Base-by-base conservation (phyloP, 164 flowering plant species). In the Tetrastigma voinierianum region DNA sequence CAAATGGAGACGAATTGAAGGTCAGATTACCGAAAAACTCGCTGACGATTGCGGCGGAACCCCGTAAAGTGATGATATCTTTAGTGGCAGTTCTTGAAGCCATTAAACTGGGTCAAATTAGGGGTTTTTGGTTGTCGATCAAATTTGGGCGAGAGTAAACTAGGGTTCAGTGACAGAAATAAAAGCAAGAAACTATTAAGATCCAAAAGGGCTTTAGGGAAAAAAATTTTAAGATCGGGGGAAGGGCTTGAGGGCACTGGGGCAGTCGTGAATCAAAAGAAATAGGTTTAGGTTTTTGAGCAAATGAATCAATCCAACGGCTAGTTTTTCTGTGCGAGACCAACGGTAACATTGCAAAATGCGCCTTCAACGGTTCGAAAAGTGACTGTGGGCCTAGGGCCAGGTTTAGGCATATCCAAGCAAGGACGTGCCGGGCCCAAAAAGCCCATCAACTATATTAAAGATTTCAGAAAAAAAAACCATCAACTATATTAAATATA, bases 31-130 rank as follows among this genome's bases (percentile, higher is more conserved):
- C 96, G 47, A 95, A 95, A 78, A 89, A 95, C 76, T 95, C 99
- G 78, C 99, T 89, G 72, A 95, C 99, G 43, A 95, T 92, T 2
- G 99, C 99, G 5, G 98, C 88, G 0, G 99, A 95, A 2, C 99
- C 99, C 8, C 87, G 81, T 13, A 95, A 84, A 23, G 99, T 95
- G 80, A 92, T 95, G 64, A 95, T 88, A 69, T 95, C 97, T 70
- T 89, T 92, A 13, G 98, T 69, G 4, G 75, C 83, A 18, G 96
- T 89, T 85, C 53, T 92, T 61, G 97, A 80, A 68, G 93, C 91
- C 97, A 90, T 91, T 10, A 46, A 40, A 65, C n/a, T 44, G 15
- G n/a, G n/a, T n/a, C n/a, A n/a, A n/a, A 53, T 21, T 32, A 24
- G 21, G 21, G 55, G 25, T n/a, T 32, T 18, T 1, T 17, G 40